Conservation (phyloP, 75 land plant species). For the Ceratopteris richardii region DNA sequence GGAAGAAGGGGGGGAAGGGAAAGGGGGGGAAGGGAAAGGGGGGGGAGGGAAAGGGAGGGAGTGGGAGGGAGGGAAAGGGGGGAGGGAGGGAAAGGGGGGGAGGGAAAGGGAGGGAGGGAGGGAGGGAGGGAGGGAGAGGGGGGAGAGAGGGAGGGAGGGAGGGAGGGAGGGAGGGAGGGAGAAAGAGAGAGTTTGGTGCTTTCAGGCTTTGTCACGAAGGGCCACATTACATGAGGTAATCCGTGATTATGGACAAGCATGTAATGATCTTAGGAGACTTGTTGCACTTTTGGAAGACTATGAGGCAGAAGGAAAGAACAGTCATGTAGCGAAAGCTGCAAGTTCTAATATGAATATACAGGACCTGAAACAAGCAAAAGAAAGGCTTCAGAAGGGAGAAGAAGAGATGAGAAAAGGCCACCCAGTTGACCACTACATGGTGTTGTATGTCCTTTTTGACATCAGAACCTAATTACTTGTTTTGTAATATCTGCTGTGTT, state of each 20-base stretch:
- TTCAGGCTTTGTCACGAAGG: constrained; percentile 84
- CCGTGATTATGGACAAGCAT: constrained; percentile 75
- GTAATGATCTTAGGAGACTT: constrained; percentile 60
- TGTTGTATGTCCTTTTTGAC: constrained; percentile 65
- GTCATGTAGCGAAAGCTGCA: constrained; percentile 17
- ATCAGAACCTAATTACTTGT: too few species aligned
- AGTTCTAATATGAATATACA: constrained; percentile 19
- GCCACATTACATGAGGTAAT: constrained; percentile 85
- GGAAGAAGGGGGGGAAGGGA: too few species aligned
- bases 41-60: too few species aligned
- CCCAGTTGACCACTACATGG: constrained; percentile 71
- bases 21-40: too few species aligned
- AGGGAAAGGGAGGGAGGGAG: too few species aligned
- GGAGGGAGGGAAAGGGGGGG: too few species aligned
- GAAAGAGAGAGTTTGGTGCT: background rate
- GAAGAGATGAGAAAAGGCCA: constrained; percentile 60
- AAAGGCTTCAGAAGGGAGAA: constrained; percentile 48
- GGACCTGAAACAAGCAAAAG: constrained; percentile 56
- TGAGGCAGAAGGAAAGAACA: too few species aligned
- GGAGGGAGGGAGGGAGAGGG: too few species aligned
- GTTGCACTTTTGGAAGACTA: constrained; percentile 52
- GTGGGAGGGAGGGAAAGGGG: too few species aligned
- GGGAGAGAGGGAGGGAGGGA: too few species aligned
- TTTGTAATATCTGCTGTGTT: too few species aligned
- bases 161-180: constrained; percentile 2